These are phyloP conservation scores for Trypanosoma lewisi DNA, from an alignment of 208 protist species.

Conservation along the genomic window DNA sequence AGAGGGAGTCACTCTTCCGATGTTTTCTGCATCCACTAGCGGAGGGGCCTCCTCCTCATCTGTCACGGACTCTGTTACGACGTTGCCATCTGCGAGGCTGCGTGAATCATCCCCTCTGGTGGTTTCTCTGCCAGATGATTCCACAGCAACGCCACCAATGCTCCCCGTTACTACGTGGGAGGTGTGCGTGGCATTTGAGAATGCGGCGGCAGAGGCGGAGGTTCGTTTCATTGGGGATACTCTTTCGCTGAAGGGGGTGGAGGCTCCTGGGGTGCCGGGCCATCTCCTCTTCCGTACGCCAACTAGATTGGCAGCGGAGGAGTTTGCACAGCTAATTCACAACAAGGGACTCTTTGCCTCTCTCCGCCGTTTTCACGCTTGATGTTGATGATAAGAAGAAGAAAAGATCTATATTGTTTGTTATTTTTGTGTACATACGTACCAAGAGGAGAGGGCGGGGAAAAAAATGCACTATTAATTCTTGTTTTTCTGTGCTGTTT, in stretches of 20 bases:
- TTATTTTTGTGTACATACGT: not conserved
- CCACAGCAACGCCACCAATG: not conserved
- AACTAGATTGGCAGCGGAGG: slow-evolving; percentile 43
- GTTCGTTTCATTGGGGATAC: slow-evolving; percentile 18
- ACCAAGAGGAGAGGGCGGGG: too few relatives aligned
- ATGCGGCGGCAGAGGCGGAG: slow-evolving; percentile 5
- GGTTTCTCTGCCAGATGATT: not conserved
- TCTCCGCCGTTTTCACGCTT: slow-evolving; percentile 16
- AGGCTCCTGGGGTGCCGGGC: not conserved
- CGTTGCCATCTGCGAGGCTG: not conserved
- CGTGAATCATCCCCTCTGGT: slow-evolving; percentile 1
- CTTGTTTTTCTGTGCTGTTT: too few relatives aligned
- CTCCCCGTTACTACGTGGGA: slow-evolving; percentile 21
- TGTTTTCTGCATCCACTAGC: slow-evolving; percentile 5
- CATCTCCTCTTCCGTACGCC: slow-evolving; percentile 26
- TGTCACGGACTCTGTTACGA: slow-evolving; percentile 7
- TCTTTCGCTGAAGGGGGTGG: slow-evolving; percentile 8
- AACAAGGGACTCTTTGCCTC: slow-evolving; percentile 31
- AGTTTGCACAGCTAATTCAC: slow-evolving; percentile 28
- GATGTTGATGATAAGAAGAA: not conserved
- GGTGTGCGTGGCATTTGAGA: slow-evolving; percentile 28
- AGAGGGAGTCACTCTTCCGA: not conserved
- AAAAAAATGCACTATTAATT: too few relatives aligned
- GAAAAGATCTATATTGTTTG: not conserved
- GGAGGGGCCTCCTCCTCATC: slow-evolving; percentile 15